Base-by-base conservation (phyloP, 805 yeast genomes). In the Pichia rugopelliculosa region DNA sequence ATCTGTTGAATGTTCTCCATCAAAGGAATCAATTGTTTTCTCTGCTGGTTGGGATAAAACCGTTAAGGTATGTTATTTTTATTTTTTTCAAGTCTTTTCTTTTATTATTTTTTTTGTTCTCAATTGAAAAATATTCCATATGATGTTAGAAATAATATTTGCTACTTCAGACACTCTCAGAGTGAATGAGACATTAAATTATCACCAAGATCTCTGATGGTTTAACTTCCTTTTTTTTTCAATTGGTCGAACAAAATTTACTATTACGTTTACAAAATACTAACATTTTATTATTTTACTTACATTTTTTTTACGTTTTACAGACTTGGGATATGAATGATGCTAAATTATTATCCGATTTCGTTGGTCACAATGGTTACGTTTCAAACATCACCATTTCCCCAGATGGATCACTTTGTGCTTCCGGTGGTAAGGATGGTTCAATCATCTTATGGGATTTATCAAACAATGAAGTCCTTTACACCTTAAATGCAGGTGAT, bases 401-500 rank as follows among this genome's bases (percentile, higher is more conserved):
- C 59, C 99, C 99, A 78, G 99, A 93, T 79, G 99, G 98, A 80
- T 84, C 99, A 60, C 80, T 93, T 69, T 87, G 95, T 76, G 98
- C 99, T 63, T 90, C 99, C 62, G 98, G 96, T 75, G 99, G 99
- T 75, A 93, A 93, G 83, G 99, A 93, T 72, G 99, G 99, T 78
- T 82, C 84, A 66, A 87, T 93, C 79, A 84, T 87, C 88, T 83
- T 93, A 72, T 93, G 99, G 99, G 95, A 90, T 79, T 80, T 91
- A 76, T 79, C 82, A 80, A 73, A 80, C 66, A 81, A 85, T 79
- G 73, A 75, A 68, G 82, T 90, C 68, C 79, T 90, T 69, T 91
- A 89, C 95, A 83, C 96, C 68, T 82, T 93, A 73, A 77, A 80
- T 67, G 91, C 96, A 65, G 88, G 93, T 73, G 93, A 91, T 70